Percentiles rank a stretch among this genome's conserved stretches.
These are phyloP conservation scores for Phytophthora foliorum DNA, from an alignment of 352 stramenopile genomes.

Conservation along the genomic window DNA sequence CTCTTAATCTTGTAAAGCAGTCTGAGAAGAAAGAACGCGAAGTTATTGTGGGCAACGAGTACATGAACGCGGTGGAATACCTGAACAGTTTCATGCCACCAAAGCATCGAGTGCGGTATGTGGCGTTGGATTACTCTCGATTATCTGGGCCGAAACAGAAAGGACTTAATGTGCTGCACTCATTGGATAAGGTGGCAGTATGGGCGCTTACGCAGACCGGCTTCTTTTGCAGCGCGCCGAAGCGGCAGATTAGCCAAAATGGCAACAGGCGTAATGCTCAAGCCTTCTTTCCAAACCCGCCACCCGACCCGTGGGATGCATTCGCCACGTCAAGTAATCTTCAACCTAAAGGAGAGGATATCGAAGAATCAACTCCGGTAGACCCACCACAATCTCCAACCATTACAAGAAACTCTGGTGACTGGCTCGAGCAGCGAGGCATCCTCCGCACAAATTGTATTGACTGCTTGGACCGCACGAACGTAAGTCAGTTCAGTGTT, in stretches of 20 bases:
- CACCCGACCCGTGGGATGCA: slow-evolving; percentile 37
- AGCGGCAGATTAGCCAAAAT: slow-evolving; percentile 75
- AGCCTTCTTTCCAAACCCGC: slow-evolving; percentile 42
- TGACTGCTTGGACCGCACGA: slow-evolving; percentile 92
- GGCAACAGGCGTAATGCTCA: slow-evolving; percentile 68
- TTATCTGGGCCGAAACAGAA: slow-evolving; percentile 92
- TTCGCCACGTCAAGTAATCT: slow-evolving; percentile 25
- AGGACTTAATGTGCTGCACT: slow-evolving; percentile 94
- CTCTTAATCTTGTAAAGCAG: slow-evolving; percentile 99
- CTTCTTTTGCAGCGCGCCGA: slow-evolving; percentile 96
- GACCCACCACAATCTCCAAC: slow-evolving; percentile 61
- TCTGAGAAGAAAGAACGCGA: slow-evolving; percentile 97
- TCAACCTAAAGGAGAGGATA: slow-evolving; percentile 24
- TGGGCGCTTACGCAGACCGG: slow-evolving; percentile 97
- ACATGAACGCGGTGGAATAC: slow-evolving; percentile 97
- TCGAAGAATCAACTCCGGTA: slow-evolving; percentile 14
- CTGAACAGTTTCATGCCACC: slow-evolving; percentile 95
- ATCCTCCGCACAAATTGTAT: slow-evolving; percentile 99
- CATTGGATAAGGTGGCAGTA: slow-evolving; percentile 95
- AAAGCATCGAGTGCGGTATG: slow-evolving; percentile 97
- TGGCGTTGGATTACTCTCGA: slow-evolving; percentile 96
- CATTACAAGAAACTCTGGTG: slow-evolving; percentile 83
- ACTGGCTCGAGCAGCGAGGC: slow-evolving; percentile 96
- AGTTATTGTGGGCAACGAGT: slow-evolving; percentile 98
- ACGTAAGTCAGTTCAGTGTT: slow-evolving; percentile 90